phyloP scores from a whole-genome alignment of 2,329 filamentous ascomycete species.

The Aspergillus luchuensis region DNA sequence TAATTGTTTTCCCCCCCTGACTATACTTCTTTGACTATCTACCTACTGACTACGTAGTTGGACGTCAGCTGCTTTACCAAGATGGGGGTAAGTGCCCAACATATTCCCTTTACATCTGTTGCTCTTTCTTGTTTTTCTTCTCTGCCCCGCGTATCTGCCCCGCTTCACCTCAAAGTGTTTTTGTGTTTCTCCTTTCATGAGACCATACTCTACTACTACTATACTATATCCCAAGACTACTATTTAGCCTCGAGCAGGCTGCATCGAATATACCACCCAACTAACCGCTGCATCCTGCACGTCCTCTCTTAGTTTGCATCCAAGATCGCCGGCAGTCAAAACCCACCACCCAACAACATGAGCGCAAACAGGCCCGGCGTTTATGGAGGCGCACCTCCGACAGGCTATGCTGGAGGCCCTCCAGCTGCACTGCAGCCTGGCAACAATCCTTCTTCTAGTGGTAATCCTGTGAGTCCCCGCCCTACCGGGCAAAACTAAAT shows the following conservation, averaged over 20 bases:
- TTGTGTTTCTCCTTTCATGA: not conserved
- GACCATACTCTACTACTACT: too few species aligned
- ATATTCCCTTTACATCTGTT: not conserved
- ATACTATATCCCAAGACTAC: not conserved
- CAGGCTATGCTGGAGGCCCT: slow-evolving; percentile 43
- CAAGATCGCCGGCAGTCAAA: slow-evolving; percentile 44
- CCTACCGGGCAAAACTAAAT: slow-evolving; percentile 13
- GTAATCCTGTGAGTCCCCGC: slow-evolving; percentile 47
- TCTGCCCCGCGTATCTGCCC: slow-evolving; percentile 13
- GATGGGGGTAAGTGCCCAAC: slow-evolving; percentile 3
- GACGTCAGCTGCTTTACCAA: not conserved
- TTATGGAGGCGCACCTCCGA: slow-evolving; percentile 38
- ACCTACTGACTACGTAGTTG: not conserved
- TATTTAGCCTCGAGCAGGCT: not conserved
- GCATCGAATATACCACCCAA: not conserved
- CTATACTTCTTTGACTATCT: not conserved
- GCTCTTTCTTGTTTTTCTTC: not conserved
- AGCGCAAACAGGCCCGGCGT: slow-evolving; percentile 27
- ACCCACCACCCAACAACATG: slow-evolving; percentile 19
- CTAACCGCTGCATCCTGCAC: slow-evolving; percentile 20
- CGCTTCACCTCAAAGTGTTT: not conserved
- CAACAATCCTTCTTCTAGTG: slow-evolving; percentile 4
- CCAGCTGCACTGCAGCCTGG: slow-evolving; percentile 39
- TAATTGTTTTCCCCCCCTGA: not conserved
- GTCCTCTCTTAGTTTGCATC: slow-evolving; percentile 36